Evolutionary conservation across 2,329 filamentous ascomycete genomes (phyloP).

Genomic region (Penicillium sp.): DNA sequence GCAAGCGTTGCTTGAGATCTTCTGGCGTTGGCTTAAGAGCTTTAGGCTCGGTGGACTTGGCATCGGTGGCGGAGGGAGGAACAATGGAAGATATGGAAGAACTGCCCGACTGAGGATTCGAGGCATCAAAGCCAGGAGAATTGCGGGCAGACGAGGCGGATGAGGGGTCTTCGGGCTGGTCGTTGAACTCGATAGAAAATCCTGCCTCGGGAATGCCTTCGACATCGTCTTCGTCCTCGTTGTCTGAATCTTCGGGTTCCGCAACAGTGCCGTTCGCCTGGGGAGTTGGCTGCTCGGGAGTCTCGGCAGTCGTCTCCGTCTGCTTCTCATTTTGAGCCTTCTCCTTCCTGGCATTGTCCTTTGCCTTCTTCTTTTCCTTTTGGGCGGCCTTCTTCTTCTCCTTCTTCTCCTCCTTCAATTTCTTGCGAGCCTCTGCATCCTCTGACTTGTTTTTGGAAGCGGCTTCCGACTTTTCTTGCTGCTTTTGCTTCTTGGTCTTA

Average conservation of each 20-base stretch:
- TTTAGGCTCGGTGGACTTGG: constrained; percentile 49
- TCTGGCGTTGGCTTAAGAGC: constrained; percentile 68
- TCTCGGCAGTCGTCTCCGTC: constrained; percentile 13
- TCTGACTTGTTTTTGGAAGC: constrained; percentile 25
- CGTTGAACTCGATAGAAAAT: constrained; percentile 49
- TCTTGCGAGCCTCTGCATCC: constrained; percentile 37
- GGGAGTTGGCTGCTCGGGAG: constrained; percentile 21
- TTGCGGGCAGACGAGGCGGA: constrained; percentile 50
- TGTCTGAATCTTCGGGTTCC: constrained; percentile 19
- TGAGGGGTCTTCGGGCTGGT: constrained; percentile 37
- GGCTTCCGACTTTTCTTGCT: constrained; percentile 34
- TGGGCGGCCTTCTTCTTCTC: constrained; percentile 49
- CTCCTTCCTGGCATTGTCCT: constrained; percentile 38
- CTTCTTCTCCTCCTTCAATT: constrained; percentile 40
- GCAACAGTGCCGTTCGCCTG: constrained; percentile 17
- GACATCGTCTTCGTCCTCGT: constrained; percentile 29
- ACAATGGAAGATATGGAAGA: constrained; percentile 70
- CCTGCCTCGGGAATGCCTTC: constrained; percentile 48
- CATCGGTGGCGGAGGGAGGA: constrained; percentile 39
- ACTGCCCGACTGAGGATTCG: constrained; percentile 51
- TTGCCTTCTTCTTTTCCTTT: constrained; percentile 51
- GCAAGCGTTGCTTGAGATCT: constrained; percentile 72
- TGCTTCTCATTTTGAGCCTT: constrained; percentile 30
- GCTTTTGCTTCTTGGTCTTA: constrained; percentile 57
- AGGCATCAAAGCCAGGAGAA: constrained; percentile 58